Base-by-base conservation (phyloP, 495 filamentous ascomycete genomes). In the Tetracladium marchalianum region DNA sequence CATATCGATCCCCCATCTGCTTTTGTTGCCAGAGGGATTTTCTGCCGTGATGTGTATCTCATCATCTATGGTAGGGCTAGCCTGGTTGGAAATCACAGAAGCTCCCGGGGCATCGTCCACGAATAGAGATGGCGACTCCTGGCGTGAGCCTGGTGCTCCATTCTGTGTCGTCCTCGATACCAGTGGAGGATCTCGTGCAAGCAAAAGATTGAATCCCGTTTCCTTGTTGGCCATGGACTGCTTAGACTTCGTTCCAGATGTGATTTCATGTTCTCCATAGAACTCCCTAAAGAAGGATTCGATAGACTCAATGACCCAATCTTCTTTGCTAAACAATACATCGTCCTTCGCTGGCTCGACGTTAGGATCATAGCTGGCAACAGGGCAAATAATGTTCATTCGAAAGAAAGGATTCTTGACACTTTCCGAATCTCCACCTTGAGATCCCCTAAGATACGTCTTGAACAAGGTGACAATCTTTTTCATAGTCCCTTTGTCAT, bases 281-380 rank as follows among this genome's bases (percentile, higher is more conserved):
- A 56, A 19, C 10, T 43, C 41, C 18, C 41, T 54, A 10, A 90
- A 77, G 2, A 87, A 57, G 0, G 54, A 54, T 39, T 82, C 75
- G 2, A 81, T 69, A 4, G 72, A 49, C 3, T 60, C 54, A 3
- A 60, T 24, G 1, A 60, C 31, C 15, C 54, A 22, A 38, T 15
- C 42, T 24, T 78, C 67, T 36, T 92, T 66, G 22, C 72, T 66
- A 56, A 98, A 95, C 0, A 95, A 44, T 1, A 96, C 76, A 60
- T 95, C 82, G 51, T 96, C 84, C 59, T 98, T 98, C 0, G 82
- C 76, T 0, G 90, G 89, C 56, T 97, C 89, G 43, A 97, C 71
- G 54, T 95, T 97, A 2, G 77, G 72, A 66, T 97, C 90, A 50
- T 98, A 96, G 40, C 71, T 82, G 11, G 74, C 77, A 4, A 58